Evolutionary conservation across 2,329 filamentous ascomycete species (phyloP).

Genomic region (Venturia nashicola): DNA sequence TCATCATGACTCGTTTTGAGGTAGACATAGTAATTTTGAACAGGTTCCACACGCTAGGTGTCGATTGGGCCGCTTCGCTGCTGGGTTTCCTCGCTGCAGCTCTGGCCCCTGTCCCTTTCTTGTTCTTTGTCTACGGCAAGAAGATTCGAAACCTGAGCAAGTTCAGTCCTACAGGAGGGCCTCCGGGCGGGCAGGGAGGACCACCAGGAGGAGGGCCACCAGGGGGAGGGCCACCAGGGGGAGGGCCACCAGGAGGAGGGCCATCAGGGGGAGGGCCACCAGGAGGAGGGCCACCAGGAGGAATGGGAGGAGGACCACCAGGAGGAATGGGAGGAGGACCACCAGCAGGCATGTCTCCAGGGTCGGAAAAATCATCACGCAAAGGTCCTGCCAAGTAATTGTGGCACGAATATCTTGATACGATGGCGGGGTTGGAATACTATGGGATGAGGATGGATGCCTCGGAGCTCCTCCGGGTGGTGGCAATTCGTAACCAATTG

Average conservation of each 20-base stretch:
- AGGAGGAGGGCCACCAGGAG: neutral
- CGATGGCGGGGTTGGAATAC: neutral
- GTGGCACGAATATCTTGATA: too few relatives aligned
- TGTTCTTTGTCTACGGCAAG: conserved; percentile 23
- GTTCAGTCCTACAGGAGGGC: neutral
- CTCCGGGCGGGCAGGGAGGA: neutral
- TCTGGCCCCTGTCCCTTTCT: conserved; percentile 26
- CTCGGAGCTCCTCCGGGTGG: too few relatives aligned
- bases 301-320: too few relatives aligned
- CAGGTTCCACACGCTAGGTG: conserved; percentile 10
- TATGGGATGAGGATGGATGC: too few relatives aligned
- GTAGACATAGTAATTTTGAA: neutral
- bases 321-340: neutral
- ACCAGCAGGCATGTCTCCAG: neutral
- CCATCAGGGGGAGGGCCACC: neutral
- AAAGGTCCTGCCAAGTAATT: neutral
- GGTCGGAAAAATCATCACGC: too few relatives aligned
- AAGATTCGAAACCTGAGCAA: conserved; percentile 11
- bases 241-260: neutral
- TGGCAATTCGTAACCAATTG: too few relatives aligned
- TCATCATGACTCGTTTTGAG: neutral
- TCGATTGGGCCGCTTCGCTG: conserved; percentile 13
- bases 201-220: neutral
- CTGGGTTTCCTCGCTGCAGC: conserved; percentile 24
- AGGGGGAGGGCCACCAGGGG: neutral